Evolutionary conservation across 306 rosid genomes (phyloP).

Genomic region (Pachyrhizus erosus): DNA sequence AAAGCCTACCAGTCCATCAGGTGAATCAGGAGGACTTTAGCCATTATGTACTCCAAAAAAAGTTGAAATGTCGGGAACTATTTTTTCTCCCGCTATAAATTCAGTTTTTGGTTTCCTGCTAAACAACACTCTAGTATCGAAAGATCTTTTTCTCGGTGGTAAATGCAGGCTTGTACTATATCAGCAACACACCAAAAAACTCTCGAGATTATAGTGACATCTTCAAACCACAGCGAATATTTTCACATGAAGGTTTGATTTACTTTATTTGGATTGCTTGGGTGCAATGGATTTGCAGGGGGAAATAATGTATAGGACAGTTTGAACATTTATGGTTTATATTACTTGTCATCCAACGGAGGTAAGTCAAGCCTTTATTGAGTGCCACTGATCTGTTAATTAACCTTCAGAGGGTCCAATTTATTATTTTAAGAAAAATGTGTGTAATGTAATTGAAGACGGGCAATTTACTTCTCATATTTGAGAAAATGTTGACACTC

Average conservation of each 20-base stretch:
- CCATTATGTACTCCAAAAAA: background rate
- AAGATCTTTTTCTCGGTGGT: conserved; percentile 27
- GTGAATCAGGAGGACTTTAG: background rate
- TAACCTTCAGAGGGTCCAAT: conserved; percentile 34
- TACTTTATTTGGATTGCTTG: conserved; percentile 37
- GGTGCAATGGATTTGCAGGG: conserved; percentile 20
- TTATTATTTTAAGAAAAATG: conserved; percentile 13
- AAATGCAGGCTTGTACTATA: conserved; percentile 44
- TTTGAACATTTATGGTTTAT: background rate
- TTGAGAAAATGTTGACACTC: conserved; percentile 28
- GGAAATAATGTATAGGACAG: conserved; percentile 16
- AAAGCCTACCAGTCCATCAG: background rate
- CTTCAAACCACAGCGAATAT: conserved; percentile 39
- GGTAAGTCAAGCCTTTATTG: conserved; percentile 1
- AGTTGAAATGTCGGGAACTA: conserved; percentile 2
- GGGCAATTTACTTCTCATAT: conserved; percentile 34
- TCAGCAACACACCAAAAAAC: conserved; percentile 38
- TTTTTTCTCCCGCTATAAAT: background rate
- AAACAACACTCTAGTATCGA: background rate
- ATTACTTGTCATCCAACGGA: conserved; percentile 18
- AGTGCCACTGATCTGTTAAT: conserved; percentile 31
- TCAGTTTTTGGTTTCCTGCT: conserved; percentile 10
- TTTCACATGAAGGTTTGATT: conserved; percentile 43
- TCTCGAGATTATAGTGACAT: conserved; percentile 42
- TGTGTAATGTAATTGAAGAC: conserved; percentile 14